A percentile compares a stretch with the other conserved stretches of the same genome.
These are phyloP conservation scores for Leccinum variicolor DNA, from an alignment of 768 basidiomycete species.

Conservation along the genomic window DNA sequence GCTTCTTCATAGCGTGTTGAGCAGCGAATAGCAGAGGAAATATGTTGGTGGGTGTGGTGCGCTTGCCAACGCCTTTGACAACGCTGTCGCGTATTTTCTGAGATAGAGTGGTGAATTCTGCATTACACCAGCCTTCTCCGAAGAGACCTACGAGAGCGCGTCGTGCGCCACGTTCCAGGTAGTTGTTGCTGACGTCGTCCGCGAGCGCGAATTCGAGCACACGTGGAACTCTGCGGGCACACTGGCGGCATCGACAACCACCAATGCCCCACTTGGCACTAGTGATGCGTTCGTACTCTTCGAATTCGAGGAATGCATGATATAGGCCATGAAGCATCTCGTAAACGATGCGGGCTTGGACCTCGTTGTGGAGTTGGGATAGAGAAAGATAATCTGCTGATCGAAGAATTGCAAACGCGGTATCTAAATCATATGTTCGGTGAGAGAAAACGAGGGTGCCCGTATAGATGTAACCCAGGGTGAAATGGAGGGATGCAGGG, in stretches of 20 bases:
- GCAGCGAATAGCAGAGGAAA: constrained; percentile 68
- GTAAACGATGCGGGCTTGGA: constrained; percentile 76
- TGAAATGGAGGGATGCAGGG: constrained; percentile 90
- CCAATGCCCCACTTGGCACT: constrained; percentile 78
- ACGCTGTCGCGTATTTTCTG: constrained; percentile 63
- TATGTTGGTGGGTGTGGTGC: constrained; percentile 63
- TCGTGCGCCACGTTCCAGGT: constrained; percentile 68
- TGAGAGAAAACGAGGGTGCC: constrained; percentile 93
- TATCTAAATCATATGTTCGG: constrained; percentile 87
- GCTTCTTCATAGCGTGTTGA: constrained; percentile 54
- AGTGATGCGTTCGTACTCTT: constrained; percentile 74
- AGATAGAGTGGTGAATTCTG: constrained; percentile 73
- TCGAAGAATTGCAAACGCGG: constrained; percentile 85
- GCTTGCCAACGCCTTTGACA: constrained; percentile 69
- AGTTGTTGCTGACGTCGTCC: constrained; percentile 73
- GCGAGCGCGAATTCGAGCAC: constrained; percentile 77
- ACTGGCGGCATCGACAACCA: constrained; percentile 82
- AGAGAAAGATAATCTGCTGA: constrained; percentile 80
- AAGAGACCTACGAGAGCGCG: constrained; percentile 79
- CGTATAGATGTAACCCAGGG: constrained; percentile 91
- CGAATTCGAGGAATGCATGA: constrained; percentile 76
- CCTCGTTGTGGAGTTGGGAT: constrained; percentile 69
- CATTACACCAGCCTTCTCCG: constrained; percentile 84
- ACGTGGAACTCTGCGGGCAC: constrained; percentile 74
- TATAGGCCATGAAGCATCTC: constrained; percentile 92